These are phyloP conservation scores for Fraxinus nigra DNA, from an alignment of 305 asterid species.

Conservation along the genomic window DNA sequence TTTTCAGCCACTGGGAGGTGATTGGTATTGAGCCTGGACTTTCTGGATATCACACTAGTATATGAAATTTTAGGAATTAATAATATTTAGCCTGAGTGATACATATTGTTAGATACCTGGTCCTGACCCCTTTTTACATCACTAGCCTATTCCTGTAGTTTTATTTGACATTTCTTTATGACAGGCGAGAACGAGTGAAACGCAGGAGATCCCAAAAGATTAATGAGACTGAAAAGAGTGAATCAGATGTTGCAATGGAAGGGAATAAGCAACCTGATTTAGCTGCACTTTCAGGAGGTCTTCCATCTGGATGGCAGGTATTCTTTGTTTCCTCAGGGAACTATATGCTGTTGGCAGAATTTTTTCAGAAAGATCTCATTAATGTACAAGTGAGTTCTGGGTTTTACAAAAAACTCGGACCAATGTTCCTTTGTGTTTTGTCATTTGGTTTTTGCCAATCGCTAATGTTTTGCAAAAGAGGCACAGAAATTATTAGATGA, in stretches of 20 bases:
- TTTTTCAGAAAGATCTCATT: background rate
- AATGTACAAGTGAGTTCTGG: background rate
- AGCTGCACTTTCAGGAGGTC: slow-evolving; percentile 58
- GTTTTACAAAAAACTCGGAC: background rate
- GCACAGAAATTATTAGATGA: background rate
- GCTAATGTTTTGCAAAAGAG: background rate
- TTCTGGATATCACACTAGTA: slow-evolving; percentile 16
- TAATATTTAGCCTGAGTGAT: background rate
- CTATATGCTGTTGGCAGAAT: background rate
- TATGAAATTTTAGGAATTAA: background rate
- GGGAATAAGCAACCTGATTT: slow-evolving; percentile 54
- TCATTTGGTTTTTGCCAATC: background rate
- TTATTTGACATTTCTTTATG: slow-evolving; percentile 23
- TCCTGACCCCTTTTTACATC: background rate
- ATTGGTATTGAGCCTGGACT: slow-evolving; percentile 61
- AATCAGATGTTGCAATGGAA: slow-evolving; percentile 38
- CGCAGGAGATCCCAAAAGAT: slow-evolving; percentile 66
- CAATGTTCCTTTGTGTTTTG: background rate
- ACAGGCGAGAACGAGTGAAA: slow-evolving; percentile 95
- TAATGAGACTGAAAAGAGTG: slow-evolving; percentile 43
- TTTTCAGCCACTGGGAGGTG: slow-evolving; percentile 96
- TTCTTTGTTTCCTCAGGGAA: background rate
- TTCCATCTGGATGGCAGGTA: slow-evolving; percentile 98
- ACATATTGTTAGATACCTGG: background rate
- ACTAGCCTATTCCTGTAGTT: slow-evolving; percentile 7